A percentile compares a stretch with the other conserved stretches of the same genome.
phyloP scores from a whole-genome alignment of 768 basidiomycete species.

The Collybiopsis confluens region DNA sequence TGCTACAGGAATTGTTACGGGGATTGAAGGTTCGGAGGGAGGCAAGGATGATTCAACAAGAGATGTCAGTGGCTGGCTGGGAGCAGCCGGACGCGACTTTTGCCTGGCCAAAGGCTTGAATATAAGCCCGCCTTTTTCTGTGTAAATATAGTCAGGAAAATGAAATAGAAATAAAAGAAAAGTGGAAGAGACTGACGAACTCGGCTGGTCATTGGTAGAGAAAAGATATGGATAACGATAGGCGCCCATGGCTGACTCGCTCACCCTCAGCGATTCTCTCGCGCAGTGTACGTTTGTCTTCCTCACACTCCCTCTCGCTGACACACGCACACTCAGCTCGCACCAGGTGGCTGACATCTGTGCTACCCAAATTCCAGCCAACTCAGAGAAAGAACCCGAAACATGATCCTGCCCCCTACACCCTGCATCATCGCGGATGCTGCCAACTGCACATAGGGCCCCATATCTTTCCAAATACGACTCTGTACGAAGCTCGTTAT shows the following conservation, averaged over 20 bases:
- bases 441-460: slow-evolving; percentile 76
- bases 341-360: slow-evolving; percentile 63
- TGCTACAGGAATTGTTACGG: no score
- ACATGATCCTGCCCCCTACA: slow-evolving; percentile 63
- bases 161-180: not conserved
- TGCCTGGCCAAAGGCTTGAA: slow-evolving; percentile 66
- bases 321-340: slow-evolving; percentile 42
- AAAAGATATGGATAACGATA: slow-evolving; percentile 7
- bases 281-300: no score
- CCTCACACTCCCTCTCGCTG: no score
- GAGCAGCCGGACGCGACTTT: slow-evolving; percentile 36
- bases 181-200: slow-evolving; percentile 52
- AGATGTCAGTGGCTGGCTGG: slow-evolving; percentile 12
- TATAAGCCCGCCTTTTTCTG: slow-evolving; percentile 69
- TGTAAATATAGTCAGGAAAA: slow-evolving; percentile 8
- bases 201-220: slow-evolving; percentile 42
- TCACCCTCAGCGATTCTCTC: no score
- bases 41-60: not conserved
- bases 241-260: not conserved
- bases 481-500: slow-evolving; percentile 73
- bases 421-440: slow-evolving; percentile 57
- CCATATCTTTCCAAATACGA: slow-evolving; percentile 63
- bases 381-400: slow-evolving; percentile 37
- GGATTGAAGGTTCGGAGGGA: not conserved
- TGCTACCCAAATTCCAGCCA: slow-evolving; percentile 69